Evolutionary conservation across 768 basidiomycete genomes (phyloP), one percentile per base, ranked within the genome.

Genomic region (Cystofilobasidium macerans): DNA sequence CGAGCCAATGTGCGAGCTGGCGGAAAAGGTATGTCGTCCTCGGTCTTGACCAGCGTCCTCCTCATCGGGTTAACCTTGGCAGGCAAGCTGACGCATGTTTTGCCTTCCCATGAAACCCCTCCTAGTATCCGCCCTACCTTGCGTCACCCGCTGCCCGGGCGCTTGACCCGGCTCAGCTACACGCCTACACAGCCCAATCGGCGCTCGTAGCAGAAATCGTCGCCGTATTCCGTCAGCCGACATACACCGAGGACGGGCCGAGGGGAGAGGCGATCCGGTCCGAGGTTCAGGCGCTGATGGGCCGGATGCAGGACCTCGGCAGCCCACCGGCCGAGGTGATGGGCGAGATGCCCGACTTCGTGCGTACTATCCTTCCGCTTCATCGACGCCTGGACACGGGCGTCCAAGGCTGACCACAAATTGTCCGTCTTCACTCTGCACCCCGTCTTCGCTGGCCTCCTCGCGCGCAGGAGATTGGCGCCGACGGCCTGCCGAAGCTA

Each of bases 1-100:
- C 70, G 88, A 90, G 53, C 90, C 91, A 0, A 73, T 93, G 65
- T 88, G 87, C 70, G 90, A 94, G 72, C 76, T 94, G 26, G 76
- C 80, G 20, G 82, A 85, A 20, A 85, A 86, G 73, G 88, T 86
- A 68, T 36, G 80, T 70, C 26, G 22, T 20, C 3, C 18, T 40
- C 18, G 18, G 6, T 51, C 48, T 8, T 51, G 7, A 20, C 28
- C n/a, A 14, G 8, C 36, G 14, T 38, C 8, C 36, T 38, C 36
- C 8, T 38, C 36, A n/a, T 38, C 36, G 36, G 7, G 9, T 22
- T 53, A 26, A 9, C 32, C 51, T 51, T 22, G 32, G 26, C 38
- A n/a, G n/a, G n/a, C n/a, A n/a, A n/a, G 36, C 36, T 8, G 26
- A 36, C 48, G 6, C 9, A 3, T 30, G 16, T 62, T 8, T 24